phyloP scores from a whole-genome alignment of 352 stramenopile genomes.

The Elongisporangium anandrum region DNA sequence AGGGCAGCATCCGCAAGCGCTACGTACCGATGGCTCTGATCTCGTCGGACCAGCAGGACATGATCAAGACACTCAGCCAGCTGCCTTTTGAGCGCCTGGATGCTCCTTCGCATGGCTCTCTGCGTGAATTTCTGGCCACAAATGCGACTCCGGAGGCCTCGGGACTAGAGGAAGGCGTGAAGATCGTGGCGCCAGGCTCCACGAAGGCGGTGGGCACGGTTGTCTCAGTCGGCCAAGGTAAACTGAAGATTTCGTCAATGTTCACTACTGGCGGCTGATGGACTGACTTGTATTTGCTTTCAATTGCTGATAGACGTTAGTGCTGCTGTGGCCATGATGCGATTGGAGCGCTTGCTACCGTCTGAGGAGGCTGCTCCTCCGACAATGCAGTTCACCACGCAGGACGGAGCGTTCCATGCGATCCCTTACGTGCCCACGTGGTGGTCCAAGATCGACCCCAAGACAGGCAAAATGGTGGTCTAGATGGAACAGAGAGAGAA shows the following conservation, averaged over 20 bases:
- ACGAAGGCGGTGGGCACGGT: conserved; percentile 64
- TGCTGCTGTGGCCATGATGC: conserved; percentile 71
- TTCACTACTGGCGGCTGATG: not conserved
- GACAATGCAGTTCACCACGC: conserved; percentile 56
- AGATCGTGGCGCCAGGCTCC: conserved; percentile 48
- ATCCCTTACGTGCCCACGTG: conserved; percentile 72
- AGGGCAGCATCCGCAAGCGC: conserved; percentile 83
- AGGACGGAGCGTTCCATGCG: conserved; percentile 59
- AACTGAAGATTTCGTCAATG: not conserved
- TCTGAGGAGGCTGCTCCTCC: conserved; percentile 17
- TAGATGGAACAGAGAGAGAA: conserved; percentile 10
- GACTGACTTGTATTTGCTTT: not conserved
- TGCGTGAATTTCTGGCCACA: conserved; percentile 45
- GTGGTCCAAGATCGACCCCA: conserved; percentile 67
- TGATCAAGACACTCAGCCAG: conserved; percentile 43
- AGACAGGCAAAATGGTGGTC: conserved; percentile 72
- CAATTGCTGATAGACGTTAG: conserved; percentile 23
- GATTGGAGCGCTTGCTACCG: conserved; percentile 56
- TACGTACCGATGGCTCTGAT: conserved; percentile 72
- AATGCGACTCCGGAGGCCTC: conserved; percentile 9
- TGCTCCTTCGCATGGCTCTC: conserved; percentile 17
- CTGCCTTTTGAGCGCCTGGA: conserved; percentile 62
- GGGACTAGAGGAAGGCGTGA: conserved; percentile 20
- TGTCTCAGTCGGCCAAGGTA: conserved; percentile 33
- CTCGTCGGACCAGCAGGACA: conserved; percentile 36